Conservation (phyloP, 2,329 filamentous ascomycete genomes). For the Penicillium sp. region DNA sequence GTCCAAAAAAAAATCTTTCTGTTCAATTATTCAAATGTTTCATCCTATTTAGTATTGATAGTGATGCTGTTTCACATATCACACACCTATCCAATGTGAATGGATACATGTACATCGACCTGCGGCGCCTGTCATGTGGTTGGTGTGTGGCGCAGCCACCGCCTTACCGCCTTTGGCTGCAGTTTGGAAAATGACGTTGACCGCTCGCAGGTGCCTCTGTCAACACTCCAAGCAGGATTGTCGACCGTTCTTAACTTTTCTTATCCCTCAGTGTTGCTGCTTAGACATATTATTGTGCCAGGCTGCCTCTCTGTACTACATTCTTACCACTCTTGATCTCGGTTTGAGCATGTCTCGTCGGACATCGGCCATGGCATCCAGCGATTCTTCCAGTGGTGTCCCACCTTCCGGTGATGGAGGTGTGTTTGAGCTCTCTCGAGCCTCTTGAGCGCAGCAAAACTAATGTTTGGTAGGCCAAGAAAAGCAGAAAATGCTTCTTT, state of each 20-base stretch:
- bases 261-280: conserved; percentile 14
- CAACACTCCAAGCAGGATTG: conserved; percentile 34
- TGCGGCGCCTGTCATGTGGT: neutral
- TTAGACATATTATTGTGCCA: conserved; percentile 5
- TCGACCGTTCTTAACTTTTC: conserved; percentile 17
- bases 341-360: conserved; percentile 42
- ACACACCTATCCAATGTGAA: neutral
- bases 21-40: conserved; percentile 8
- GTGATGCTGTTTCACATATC: neutral
- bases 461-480: conserved; percentile 41
- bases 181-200: conserved; percentile 42
- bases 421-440: conserved; percentile 23
- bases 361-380: conserved; percentile 38
- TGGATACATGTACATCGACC: neutral
- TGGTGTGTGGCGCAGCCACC: conserved; percentile 26
- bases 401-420: conserved; percentile 35
- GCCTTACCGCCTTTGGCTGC: conserved; percentile 23
- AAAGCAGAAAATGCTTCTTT: conserved; percentile 53
- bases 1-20: conserved; percentile 28
- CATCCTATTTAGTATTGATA: conserved; percentile 14
- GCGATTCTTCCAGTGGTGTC: conserved; percentile 31
- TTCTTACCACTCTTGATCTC: conserved; percentile 6
- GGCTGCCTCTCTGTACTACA: conserved; percentile 5
- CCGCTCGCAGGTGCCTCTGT: conserved; percentile 33
- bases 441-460: conserved; percentile 9